Conservation (phyloP, 257 asterid genomes). For the Przewalskia tangutica region DNA sequence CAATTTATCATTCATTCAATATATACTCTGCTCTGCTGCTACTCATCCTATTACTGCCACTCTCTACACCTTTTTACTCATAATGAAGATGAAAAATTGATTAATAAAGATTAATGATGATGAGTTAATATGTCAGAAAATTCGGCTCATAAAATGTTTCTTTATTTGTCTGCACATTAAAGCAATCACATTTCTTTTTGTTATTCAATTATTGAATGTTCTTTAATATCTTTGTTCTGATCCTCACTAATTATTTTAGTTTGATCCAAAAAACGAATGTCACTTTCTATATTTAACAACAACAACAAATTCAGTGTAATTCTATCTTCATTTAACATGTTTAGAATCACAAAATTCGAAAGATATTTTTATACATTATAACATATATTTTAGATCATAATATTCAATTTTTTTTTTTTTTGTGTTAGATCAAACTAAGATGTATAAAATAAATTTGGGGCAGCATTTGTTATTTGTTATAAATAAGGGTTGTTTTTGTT, state of each 20-base stretch:
- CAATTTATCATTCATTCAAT: conserved; percentile 4
- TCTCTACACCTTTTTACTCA: neutral
- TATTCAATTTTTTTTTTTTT: too few relatives aligned
- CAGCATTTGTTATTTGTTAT: too few relatives aligned
- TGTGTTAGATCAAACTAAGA: too few relatives aligned
- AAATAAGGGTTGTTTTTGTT: neutral
- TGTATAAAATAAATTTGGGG: too few relatives aligned
- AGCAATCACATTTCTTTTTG: conserved; percentile 32
- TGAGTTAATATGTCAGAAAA: conserved; percentile 33
- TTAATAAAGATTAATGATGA: conserved; percentile 3
- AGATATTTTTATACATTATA: neutral
- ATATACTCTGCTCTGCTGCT: neutral
- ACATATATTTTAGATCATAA: too few relatives aligned
- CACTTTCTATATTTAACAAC: too few relatives aligned
- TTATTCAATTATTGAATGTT: conserved; percentile 43
- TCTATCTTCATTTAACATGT: neutral
- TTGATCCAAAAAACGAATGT: too few relatives aligned
- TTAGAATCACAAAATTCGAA: neutral
- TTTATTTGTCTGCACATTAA: conserved; percentile 29
- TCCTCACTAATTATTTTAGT: neutral
- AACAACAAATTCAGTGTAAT: too few relatives aligned
- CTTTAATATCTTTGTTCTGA: conserved; percentile 13
- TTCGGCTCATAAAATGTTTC: conserved; percentile 21
- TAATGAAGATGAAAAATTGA: neutral
- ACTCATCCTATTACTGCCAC: neutral